Evolutionary conservation across 164 flowering plant genomes (phyloP).

Genomic region (Akebia trifoliata): DNA sequence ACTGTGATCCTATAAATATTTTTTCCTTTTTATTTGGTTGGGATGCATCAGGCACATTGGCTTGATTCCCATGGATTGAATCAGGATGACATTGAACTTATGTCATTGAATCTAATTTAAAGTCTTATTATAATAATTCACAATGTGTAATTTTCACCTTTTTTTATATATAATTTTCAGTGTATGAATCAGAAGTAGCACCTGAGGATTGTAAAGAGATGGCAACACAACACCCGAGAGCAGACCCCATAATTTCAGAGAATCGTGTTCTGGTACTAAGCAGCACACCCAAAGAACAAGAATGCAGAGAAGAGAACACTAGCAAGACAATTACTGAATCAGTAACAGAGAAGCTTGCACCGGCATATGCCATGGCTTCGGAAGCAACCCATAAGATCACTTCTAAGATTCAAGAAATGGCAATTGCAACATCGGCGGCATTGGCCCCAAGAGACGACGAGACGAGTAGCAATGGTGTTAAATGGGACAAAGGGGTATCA

Average conservation of each 20-base stretch:
- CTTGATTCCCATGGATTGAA: too few species aligned
- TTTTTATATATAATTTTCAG: constrained; percentile 26
- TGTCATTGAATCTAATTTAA: too few species aligned
- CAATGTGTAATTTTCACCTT: too few species aligned
- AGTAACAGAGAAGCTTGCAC: constrained; percentile 36
- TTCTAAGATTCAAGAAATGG: constrained; percentile 40
- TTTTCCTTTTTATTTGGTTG: too few species aligned
- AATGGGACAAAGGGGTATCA: constrained; percentile 59
- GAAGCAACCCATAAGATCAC: constrained; percentile 35
- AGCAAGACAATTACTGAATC: constrained; percentile 26
- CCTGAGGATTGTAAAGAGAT: constrained; percentile 39
- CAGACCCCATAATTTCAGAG: constrained; percentile 28
- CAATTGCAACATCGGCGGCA: constrained; percentile 16
- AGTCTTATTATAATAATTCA: too few species aligned
- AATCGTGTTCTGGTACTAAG: constrained; percentile 21
- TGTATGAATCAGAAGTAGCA: constrained; percentile 75
- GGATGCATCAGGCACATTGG: too few species aligned
- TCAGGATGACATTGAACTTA: too few species aligned
- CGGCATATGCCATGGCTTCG: constrained; percentile 32
- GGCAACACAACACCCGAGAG: constrained; percentile 45
- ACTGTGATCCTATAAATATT: too few species aligned
- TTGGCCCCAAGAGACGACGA: constrained; percentile 4
- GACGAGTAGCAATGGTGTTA: constrained; percentile 10
- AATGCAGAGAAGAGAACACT: constrained; percentile 6
- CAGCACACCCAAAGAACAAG: background rate